Base-by-base conservation (phyloP, 148 eudicot genomes). In the Rhododendron molle region DNA sequence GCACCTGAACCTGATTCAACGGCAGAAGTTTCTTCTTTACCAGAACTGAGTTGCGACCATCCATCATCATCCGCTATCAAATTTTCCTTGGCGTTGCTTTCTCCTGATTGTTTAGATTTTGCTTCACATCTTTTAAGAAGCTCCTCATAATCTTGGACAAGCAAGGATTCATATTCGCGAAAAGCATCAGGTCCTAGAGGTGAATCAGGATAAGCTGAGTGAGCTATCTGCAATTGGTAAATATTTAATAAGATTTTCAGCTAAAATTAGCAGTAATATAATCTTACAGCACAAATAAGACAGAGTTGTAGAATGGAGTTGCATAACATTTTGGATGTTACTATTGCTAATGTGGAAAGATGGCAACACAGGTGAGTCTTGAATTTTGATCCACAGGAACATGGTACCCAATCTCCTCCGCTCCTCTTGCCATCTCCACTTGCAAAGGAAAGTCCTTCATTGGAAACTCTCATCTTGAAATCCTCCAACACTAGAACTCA, bases 151-250 rank as follows among this genome's bases (percentile, higher is more conserved):
- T 97, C 98, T 93, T 94, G 99, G 65, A 92, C 86, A 78, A 97
- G 93, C 90, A 97, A 94, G 84, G 95, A 91, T 89, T 93, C 94
- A 90, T 97, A 97, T 89, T 97, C 99, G 65, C 60, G 95, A 89
- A 83, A 97, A 82, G 99, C 99, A 89, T 95, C 99, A 62, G 98
- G 99, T 73, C 99, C 99, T 76, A 97, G 86, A 82, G 98, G 98
- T 83, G 99, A 97, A 89, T 92, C 95, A 73, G 98, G 98, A 92
- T 95, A 94, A 71, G 95, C 91, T 72, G 99, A 95, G 92, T 97
- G 99, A 88, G 94, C 95, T 50, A 86, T 86, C 99, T 97, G 95
- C 88, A 88, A 76, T 86, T 82, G 84, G 80, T 16, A 83, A 78
- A 85, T 23, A 49, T 40, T 74, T 80, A 47, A 50, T 40, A 44